phyloP scores from a whole-genome alignment of 2,329 filamentous ascomycete species.

The Rhynchosporium graminicola region DNA sequence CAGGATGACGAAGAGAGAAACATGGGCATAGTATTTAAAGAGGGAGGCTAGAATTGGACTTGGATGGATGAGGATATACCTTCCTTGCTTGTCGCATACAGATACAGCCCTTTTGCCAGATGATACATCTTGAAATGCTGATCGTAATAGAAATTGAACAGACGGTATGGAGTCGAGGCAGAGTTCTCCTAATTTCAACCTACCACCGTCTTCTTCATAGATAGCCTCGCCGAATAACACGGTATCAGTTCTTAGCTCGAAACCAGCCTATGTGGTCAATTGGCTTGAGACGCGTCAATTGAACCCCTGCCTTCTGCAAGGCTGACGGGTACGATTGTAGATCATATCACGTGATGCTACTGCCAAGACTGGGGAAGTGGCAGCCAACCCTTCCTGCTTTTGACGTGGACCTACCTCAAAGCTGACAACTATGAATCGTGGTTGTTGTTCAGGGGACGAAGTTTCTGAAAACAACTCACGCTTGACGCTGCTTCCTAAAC shows the following conservation, averaged over 20 bases:
- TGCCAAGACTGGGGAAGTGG: slow-evolving; percentile 8
- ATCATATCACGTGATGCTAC: neutral
- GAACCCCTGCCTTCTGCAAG: slow-evolving; percentile 15
- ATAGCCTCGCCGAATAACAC: slow-evolving; percentile 11
- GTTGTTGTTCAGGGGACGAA: neutral
- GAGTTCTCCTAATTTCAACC: slow-evolving; percentile 5
- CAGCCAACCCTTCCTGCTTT: neutral
- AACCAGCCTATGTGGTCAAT: slow-evolving; percentile 18
- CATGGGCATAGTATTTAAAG: neutral
- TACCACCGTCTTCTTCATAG: slow-evolving; percentile 18
- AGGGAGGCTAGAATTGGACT: neutral
- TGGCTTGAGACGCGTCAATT: neutral
- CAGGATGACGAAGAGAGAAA: slow-evolving; percentile 1
- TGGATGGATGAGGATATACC: slow-evolving; percentile 52
- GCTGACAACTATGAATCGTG: neutral
- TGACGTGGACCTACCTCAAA: neutral
- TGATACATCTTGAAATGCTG: slow-evolving; percentile 72
- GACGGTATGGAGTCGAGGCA: slow-evolving; percentile 8
- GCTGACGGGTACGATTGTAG: slow-evolving; percentile 9
- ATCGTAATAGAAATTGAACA: neutral
- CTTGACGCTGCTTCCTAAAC: slow-evolving; percentile 17
- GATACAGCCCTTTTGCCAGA: slow-evolving; percentile 90
- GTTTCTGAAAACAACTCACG: slow-evolving; percentile 22
- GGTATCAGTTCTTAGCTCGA: neutral
- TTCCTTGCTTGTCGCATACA: slow-evolving; percentile 96